Percentiles rank a stretch among this genome's conserved stretches.
Conservation (phyloP, 2,329 filamentous ascomycete genomes). For the Chaetomiaceae sp. region DNA sequence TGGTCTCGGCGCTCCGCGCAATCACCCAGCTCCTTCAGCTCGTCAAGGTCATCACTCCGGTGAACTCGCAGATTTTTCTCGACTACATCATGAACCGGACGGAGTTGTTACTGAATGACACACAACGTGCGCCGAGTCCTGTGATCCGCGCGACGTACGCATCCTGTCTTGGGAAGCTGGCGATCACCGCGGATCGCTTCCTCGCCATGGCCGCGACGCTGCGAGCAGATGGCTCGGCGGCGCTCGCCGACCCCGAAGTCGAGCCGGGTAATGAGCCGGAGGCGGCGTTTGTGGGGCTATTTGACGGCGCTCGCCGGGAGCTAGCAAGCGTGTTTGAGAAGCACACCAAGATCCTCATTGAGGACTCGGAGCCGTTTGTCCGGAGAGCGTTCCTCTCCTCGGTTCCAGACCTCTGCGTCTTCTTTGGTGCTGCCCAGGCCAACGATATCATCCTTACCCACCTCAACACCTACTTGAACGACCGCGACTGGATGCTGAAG, state of each 20-base stretch:
- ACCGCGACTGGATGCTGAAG: conserved; percentile 92
- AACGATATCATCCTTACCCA: conserved; percentile 96
- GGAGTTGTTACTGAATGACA: conserved; percentile 46
- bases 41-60: conserved; percentile 78
- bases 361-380: conserved; percentile 78
- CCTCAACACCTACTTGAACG: conserved; percentile 94
- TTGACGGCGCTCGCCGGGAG: conserved; percentile 79
- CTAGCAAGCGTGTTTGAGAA: conserved; percentile 77
- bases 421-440: conserved; percentile 85
- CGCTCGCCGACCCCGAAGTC: conserved; percentile 69
- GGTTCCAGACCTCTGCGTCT: conserved; percentile 85
- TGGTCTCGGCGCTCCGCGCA: conserved; percentile 76
- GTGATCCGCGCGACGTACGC: conserved; percentile 87
- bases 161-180: conserved; percentile 81
- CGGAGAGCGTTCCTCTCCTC: conserved; percentile 86
- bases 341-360: conserved; percentile 84
- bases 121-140: conserved; percentile 50
- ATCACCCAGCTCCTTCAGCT: conserved; percentile 84
- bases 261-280: conserved; percentile 64
- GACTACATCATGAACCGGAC: conserved; percentile 63
- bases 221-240: conserved; percentile 73
- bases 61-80: conserved; percentile 63
- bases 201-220: conserved; percentile 87
- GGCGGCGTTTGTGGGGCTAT: conserved; percentile 72
- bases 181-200: conserved; percentile 76